A percentile compares a stretch with the other conserved stretches of the same genome.
phyloP scores from a whole-genome alignment of 106 monocot species.

The Phalaenopsis aphrodite region DNA sequence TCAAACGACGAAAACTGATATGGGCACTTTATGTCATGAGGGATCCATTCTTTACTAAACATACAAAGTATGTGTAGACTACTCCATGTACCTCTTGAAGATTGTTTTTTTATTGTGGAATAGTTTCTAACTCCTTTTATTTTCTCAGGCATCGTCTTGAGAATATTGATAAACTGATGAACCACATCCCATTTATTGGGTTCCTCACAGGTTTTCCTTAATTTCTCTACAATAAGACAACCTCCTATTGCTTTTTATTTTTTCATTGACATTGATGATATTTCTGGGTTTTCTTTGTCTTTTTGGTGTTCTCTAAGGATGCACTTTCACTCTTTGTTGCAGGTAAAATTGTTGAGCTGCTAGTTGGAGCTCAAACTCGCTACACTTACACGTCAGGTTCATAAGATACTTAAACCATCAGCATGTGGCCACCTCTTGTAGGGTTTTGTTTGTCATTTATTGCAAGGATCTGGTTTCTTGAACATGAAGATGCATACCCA shows the following conservation, averaged over 20 bases:
- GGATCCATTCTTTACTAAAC: conserved; percentile 82
- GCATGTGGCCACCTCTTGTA: neutral
- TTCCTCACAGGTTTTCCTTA: conserved; percentile 52
- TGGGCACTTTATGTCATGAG: conserved; percentile 87
- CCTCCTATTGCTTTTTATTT: neutral
- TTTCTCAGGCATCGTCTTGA: conserved; percentile 59
- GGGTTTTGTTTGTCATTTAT: neutral
- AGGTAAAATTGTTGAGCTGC: conserved; percentile 82
- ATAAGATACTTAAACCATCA: conserved; percentile 10
- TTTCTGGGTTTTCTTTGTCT: neutral
- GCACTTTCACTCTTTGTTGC: conserved; percentile 16
- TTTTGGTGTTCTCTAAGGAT: conserved; percentile 3
- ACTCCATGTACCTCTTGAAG: neutral
- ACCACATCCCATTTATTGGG: conserved; percentile 60
- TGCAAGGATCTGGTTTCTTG: neutral
- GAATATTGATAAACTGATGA: conserved; percentile 38
- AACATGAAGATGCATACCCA: neutral
- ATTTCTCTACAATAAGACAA: neutral
- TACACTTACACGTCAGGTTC: conserved; percentile 93
- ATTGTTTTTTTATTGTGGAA: conserved; percentile 4
- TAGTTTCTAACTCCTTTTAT: conserved; percentile 8
- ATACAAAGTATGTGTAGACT: conserved; percentile 48
- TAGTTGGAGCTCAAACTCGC: conserved; percentile 84
- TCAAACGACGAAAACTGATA: conserved; percentile 70
- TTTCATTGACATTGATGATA: conserved; percentile 4